Percentiles rank a stretch among this genome's conserved stretches.
phyloP scores from a whole-genome alignment of 352 stramenopile species.

The Thalassiosira gravida region DNA sequence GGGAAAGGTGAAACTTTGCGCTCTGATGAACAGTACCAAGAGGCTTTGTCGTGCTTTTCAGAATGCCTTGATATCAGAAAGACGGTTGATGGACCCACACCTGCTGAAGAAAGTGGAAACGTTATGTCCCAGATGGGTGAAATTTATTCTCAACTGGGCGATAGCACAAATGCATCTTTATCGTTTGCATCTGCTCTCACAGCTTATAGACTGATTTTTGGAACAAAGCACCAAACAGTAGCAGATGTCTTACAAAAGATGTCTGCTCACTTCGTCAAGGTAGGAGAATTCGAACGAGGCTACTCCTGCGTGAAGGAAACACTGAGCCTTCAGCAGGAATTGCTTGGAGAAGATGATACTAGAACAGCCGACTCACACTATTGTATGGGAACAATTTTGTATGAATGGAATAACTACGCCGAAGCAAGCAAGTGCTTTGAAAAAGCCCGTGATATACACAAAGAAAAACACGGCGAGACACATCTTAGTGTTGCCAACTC shows the following conservation, averaged over 20 bases:
- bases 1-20: slow-evolving; percentile 51
- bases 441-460: slow-evolving; percentile 54
- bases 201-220: slow-evolving; percentile 59
- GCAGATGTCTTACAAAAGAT: slow-evolving; percentile 61
- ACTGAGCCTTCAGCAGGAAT: slow-evolving; percentile 50
- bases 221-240: slow-evolving; percentile 54
- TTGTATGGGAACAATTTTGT: slow-evolving; percentile 66
- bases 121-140: slow-evolving; percentile 55
- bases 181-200: slow-evolving; percentile 61
- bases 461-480: slow-evolving; percentile 42
- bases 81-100: slow-evolving; percentile 34
- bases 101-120: slow-evolving; percentile 53
- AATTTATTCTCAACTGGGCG: slow-evolving; percentile 51
- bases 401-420: slow-evolving; percentile 58
- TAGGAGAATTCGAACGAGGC: slow-evolving; percentile 63
- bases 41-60: slow-evolving; percentile 52
- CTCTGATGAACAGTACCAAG: slow-evolving; percentile 44
- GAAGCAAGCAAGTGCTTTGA: slow-evolving; percentile 66
- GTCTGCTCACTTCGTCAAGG: slow-evolving; percentile 58
- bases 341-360: slow-evolving; percentile 45
- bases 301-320: slow-evolving; percentile 67
- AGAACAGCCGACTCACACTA: slow-evolving; percentile 60
- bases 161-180: slow-evolving; percentile 56
- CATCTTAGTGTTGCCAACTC: slow-evolving; percentile 60
- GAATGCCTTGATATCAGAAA: slow-evolving; percentile 61